Evolutionary conservation across 2,329 filamentous ascomycete genomes (phyloP).

Genomic region (Sporothrix brunneoviolacea): DNA sequence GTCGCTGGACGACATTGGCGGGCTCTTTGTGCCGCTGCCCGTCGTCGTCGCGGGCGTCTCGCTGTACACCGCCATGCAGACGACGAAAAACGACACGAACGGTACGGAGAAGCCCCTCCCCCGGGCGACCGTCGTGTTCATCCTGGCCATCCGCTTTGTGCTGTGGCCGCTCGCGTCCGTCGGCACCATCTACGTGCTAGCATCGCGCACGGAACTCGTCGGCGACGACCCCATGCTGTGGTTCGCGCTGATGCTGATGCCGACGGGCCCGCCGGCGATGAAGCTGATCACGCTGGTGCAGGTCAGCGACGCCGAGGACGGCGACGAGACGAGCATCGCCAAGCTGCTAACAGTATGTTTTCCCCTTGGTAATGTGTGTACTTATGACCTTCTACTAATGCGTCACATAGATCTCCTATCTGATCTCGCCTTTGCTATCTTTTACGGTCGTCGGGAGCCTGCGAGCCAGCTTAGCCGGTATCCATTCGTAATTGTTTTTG

Average conservation of each 20-base stretch:
- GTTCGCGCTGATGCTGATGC: constrained; percentile 50
- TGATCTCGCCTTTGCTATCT: constrained; percentile 31
- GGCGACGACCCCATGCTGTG: constrained; percentile 56
- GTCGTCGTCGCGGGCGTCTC: constrained; percentile 63
- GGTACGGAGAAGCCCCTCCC: constrained; percentile 34
- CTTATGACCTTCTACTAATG: no score
- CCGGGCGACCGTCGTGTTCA: constrained; percentile 40
- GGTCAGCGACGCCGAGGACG: constrained; percentile 32
- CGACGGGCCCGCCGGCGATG: constrained; percentile 40
- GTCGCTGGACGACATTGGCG: constrained; percentile 54
- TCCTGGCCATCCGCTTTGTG: constrained; percentile 51
- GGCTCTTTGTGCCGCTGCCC: constrained; percentile 57
- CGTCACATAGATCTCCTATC: constrained; percentile 29
- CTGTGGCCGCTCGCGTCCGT: constrained; percentile 55
- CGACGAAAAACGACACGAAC: constrained; percentile 29
- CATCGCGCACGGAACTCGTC: constrained; percentile 44
- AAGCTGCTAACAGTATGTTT: constrained; percentile 36
- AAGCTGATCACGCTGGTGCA: constrained; percentile 41
- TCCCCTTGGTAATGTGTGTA: background rate
- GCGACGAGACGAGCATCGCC: constrained; percentile 36
- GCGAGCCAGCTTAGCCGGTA: constrained; percentile 25
- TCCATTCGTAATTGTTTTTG: constrained; percentile 5
- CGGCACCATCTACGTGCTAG: constrained; percentile 46
- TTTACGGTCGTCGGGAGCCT: constrained; percentile 31
- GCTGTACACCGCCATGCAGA: constrained; percentile 46